Conservation (phyloP, 2,329 filamentous ascomycete genomes). For the Pyrenophora tritici-repentis region DNA sequence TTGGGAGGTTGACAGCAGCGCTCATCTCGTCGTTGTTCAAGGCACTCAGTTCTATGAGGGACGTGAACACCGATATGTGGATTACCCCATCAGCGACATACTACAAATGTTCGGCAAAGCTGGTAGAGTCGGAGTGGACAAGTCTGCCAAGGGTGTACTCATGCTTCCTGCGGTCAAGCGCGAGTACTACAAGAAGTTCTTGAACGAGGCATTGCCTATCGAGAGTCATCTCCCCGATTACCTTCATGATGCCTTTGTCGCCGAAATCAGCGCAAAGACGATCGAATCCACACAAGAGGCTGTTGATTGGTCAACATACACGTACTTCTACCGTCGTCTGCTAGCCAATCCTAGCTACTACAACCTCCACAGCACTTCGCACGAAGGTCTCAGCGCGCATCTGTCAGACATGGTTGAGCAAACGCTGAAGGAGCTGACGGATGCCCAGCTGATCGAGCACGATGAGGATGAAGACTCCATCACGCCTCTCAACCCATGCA, state of each 20-base stretch:
- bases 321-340: slow-evolving; percentile 94
- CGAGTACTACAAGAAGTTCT: slow-evolving; percentile 98
- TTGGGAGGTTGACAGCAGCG: slow-evolving; percentile 89
- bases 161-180: slow-evolving; percentile 95
- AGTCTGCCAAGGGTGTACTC: slow-evolving; percentile 84
- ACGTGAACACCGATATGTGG: slow-evolving; percentile 93
- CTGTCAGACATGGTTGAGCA: slow-evolving; percentile 93
- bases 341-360: slow-evolving; percentile 97
- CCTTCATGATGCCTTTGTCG: slow-evolving; percentile 93
- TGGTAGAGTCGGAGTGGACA: slow-evolving; percentile 76
- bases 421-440: slow-evolving; percentile 85
- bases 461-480: slow-evolving; percentile 88
- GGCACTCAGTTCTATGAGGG: slow-evolving; percentile 98
- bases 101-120: slow-evolving; percentile 98
- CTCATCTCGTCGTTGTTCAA: slow-evolving; percentile 94
- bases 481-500: slow-evolving; percentile 88
- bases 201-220: slow-evolving; percentile 92
- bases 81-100: slow-evolving; percentile 92
- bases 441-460: slow-evolving; percentile 93
- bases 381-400: slow-evolving; percentile 91
- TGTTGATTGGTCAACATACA: slow-evolving; percentile 98
- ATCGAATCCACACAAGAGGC: slow-evolving; percentile 95
- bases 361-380: slow-evolving; percentile 82
- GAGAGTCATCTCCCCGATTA: slow-evolving; percentile 93
- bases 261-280: slow-evolving; percentile 94